Evolutionary conservation across 1,139 yeast genomes (phyloP).

Genomic region (Saccharomyces hybrid): DNA sequence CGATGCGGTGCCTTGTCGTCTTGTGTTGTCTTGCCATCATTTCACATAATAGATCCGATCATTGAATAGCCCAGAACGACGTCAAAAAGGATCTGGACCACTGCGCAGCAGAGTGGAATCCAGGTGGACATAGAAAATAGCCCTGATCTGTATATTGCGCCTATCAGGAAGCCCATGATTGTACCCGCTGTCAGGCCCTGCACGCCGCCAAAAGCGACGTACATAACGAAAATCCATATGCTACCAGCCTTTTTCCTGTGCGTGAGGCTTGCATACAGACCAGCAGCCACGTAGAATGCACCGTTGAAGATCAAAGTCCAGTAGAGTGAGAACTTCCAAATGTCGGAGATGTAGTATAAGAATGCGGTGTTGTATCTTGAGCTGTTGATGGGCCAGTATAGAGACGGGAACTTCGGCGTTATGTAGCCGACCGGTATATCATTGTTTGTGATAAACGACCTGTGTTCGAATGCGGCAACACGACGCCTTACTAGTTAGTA

Average conservation of each 20-base stretch:
- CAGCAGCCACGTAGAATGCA: slow-evolving; percentile 58
- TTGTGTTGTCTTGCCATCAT: not conserved
- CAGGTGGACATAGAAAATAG: slow-evolving; percentile 82
- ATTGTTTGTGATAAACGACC: slow-evolving; percentile 33
- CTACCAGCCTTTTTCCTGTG: slow-evolving; percentile 38
- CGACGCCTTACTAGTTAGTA: not conserved
- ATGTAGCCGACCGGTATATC: slow-evolving; percentile 73
- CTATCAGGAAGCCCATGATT: slow-evolving; percentile 58
- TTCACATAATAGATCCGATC: slow-evolving; percentile 38
- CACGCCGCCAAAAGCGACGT: slow-evolving; percentile 46
- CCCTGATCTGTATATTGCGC: slow-evolving; percentile 70
- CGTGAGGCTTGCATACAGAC: slow-evolving; percentile 51
- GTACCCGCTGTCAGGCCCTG: slow-evolving; percentile 70
- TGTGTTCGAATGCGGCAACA: slow-evolving; percentile 4
- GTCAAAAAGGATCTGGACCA: slow-evolving; percentile 58
- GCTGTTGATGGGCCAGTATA: slow-evolving; percentile 58
- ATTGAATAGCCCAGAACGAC: slow-evolving; percentile 57
- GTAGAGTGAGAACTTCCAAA: slow-evolving; percentile 75
- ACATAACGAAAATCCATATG: slow-evolving; percentile 40
- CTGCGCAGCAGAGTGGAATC: slow-evolving; percentile 81
- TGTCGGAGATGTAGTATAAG: slow-evolving; percentile 61
- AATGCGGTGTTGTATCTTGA: slow-evolving; percentile 44
- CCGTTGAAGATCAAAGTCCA: slow-evolving; percentile 73
- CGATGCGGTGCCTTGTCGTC: not conserved
- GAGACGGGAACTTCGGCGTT: slow-evolving; percentile 73